Conservation (phyloP, 2,329 filamentous ascomycete species). For the Cytospora mali region DNA sequence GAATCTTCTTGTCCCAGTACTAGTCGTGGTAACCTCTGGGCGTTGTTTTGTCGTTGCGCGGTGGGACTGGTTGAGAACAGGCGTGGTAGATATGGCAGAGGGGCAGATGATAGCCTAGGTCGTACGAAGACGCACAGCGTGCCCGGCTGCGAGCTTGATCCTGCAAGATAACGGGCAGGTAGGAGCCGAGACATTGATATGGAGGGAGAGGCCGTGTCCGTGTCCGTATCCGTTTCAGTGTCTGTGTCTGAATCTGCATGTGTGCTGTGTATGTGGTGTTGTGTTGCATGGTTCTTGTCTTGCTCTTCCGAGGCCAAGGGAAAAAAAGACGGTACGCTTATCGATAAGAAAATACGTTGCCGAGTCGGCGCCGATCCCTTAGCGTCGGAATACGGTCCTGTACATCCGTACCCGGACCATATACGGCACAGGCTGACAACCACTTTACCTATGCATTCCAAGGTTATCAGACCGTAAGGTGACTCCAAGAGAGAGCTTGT, state of each 20-base stretch:
- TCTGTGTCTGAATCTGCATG: neutral
- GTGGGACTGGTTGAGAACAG: neutral
- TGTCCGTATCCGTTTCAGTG: too few species aligned
- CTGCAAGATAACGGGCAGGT: neutral
- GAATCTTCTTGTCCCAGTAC: too few species aligned
- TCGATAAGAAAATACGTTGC: neutral
- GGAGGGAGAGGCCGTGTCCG: neutral
- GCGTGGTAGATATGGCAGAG: neutral
- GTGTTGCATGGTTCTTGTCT: neutral
- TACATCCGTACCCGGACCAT: too few species aligned
- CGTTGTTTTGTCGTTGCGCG: neutral
- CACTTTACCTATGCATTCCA: too few species aligned
- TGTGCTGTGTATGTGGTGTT: neutral
- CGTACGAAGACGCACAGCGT: neutral
- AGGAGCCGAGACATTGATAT: neutral
- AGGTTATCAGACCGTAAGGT: too few species aligned
- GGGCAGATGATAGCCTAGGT: neutral
- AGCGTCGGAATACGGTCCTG: too few species aligned
- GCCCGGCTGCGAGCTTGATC: neutral
- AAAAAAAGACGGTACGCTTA: neutral
- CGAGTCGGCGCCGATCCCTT: neutral
- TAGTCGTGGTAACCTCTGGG: too few species aligned
- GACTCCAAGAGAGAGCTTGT: too few species aligned
- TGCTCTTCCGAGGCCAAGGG: too few species aligned
- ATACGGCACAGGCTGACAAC: too few species aligned